Evolutionary conservation across 1,284 basidiomycete species (phyloP).

Genomic region (Trichosporon sp.): DNA sequence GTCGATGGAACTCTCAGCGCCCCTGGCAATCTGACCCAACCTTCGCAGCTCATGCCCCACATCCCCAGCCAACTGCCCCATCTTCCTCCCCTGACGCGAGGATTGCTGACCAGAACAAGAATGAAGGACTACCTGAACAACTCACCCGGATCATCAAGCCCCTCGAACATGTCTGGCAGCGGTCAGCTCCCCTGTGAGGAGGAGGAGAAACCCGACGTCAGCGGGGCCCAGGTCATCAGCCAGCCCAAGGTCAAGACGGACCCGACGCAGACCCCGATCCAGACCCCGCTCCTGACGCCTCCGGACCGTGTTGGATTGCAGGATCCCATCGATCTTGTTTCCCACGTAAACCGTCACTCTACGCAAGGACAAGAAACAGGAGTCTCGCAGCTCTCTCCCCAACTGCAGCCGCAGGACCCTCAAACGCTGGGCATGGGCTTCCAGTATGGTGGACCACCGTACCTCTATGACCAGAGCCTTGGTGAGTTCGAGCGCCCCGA

Average conservation of each 20-base stretch:
- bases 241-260: neutral
- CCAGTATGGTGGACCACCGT: neutral
- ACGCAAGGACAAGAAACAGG: neutral
- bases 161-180: slow-evolving; percentile 5
- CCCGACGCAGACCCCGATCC: neutral
- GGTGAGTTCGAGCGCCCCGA: neutral
- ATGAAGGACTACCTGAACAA: slow-evolving; percentile 7
- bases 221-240: neutral
- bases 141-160: neutral
- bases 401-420: neutral
- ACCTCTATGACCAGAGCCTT: slow-evolving; percentile 8
- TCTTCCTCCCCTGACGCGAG: neutral
- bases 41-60: neutral
- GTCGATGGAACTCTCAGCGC: neutral
- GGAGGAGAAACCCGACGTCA: neutral
- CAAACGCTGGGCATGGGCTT: neutral
- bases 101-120: neutral
- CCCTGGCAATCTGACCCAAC: neutral
- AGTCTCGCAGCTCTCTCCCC: neutral
- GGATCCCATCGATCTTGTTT: neutral
- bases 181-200: neutral
- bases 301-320: neutral
- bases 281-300: neutral
- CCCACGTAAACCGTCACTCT: neutral
- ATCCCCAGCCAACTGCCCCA: neutral